phyloP scores from a whole-genome alignment of 768 basidiomycete species.

The Strobilomyces dryophilus region DNA sequence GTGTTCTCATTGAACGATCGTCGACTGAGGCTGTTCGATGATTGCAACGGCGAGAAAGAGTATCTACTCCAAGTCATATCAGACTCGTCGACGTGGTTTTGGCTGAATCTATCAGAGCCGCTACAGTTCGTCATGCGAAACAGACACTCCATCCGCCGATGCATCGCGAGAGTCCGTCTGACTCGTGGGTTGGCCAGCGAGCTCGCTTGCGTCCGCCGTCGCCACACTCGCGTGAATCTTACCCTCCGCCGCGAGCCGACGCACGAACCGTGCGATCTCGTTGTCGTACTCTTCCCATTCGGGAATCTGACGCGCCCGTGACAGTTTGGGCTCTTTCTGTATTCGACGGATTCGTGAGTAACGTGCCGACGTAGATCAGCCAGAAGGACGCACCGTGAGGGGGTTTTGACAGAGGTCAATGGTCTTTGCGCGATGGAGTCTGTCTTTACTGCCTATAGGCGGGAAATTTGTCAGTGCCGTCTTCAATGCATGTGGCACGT shows the following conservation, averaged over 20 bases:
- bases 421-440: slow-evolving; percentile 74
- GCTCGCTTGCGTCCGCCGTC: slow-evolving; percentile 63
- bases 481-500: neutral
- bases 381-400: slow-evolving; percentile 60
- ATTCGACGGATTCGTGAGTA: slow-evolving; percentile 1
- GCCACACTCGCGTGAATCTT: slow-evolving; percentile 64
- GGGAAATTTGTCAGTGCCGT: neutral
- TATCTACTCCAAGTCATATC: no score
- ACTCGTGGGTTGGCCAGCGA: slow-evolving; percentile 40
- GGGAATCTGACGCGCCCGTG: slow-evolving; percentile 89
- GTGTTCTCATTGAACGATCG: no score
- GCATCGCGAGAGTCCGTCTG: neutral
- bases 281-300: slow-evolving; percentile 96
- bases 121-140: slow-evolving; percentile 21
- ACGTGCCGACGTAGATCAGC: neutral
- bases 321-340: slow-evolving; percentile 96
- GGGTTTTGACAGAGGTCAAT: slow-evolving; percentile 98
- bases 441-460: slow-evolving; percentile 69
- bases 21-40: no score
- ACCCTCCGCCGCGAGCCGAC: slow-evolving; percentile 65
- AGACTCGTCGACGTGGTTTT: no score
- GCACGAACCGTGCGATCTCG: slow-evolving; percentile 84
- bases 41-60: no score
- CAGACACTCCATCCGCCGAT: neutral
- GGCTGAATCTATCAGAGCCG: no score